Evolutionary conservation across 345 rosid genomes (phyloP).

Genomic region (Cardiospermum halicacabum): DNA sequence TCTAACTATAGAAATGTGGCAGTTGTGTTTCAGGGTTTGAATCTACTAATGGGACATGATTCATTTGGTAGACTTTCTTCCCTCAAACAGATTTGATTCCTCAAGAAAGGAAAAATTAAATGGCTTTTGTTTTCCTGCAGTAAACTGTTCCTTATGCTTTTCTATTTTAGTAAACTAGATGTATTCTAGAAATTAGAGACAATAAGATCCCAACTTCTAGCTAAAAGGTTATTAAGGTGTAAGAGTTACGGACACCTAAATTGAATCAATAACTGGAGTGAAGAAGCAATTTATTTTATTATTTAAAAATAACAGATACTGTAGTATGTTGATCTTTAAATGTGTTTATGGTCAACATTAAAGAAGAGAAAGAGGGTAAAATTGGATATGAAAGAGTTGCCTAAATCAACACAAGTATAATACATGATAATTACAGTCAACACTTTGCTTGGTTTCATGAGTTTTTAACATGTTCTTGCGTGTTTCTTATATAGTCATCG

Average conservation of each 20-base stretch:
- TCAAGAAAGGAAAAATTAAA: too few species aligned
- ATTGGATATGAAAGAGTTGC: background rate
- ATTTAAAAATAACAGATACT: too few species aligned
- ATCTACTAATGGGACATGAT: background rate
- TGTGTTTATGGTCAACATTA: background rate
- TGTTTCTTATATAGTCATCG: constrained; percentile 3
- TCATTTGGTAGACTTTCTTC: background rate
- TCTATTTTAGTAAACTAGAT: background rate
- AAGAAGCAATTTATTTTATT: background rate
- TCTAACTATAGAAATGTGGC: background rate
- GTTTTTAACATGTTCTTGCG: background rate
- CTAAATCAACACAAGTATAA: background rate
- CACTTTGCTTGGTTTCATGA: background rate
- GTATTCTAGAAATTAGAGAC: background rate
- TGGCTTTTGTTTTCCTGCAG: background rate
- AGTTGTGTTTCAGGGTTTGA: background rate
- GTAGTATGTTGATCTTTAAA: background rate
- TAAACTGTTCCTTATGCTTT: background rate
- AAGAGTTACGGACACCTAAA: too few species aligned
- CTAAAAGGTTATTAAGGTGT: background rate
- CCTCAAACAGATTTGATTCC: too few species aligned
- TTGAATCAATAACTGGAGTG: too few species aligned
- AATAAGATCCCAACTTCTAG: background rate
- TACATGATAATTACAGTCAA: background rate
- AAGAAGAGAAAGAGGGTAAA: background rate